Conservation (phyloP, 73 alveolate species). For the Uronychia setigera region DNA sequence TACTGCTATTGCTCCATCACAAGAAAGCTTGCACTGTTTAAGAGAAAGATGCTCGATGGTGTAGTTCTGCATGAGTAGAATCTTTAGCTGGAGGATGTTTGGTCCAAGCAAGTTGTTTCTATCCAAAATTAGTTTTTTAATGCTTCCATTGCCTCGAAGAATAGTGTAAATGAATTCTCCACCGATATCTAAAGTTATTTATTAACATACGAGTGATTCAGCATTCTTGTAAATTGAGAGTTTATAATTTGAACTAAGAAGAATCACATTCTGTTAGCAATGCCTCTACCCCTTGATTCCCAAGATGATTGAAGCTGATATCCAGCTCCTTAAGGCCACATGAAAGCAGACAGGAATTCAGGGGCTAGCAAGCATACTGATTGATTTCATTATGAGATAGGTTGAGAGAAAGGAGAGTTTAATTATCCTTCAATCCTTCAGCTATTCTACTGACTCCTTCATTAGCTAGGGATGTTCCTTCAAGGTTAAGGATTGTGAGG, state of each 20-base stretch:
- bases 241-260: neutral
- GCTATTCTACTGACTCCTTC: neutral
- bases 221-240: neutral
- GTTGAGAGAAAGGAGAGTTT: neutral
- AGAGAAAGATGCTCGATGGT: neutral
- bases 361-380: neutral
- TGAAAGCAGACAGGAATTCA: neutral
- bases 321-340: neutral
- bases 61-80: neutral
- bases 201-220: neutral
- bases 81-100: neutral
- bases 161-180: neutral
- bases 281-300: neutral
- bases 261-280: neutral
- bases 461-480: neutral
- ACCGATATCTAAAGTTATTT: neutral
- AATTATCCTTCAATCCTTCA: neutral
- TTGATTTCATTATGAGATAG: slow-evolving; percentile 1
- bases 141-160: neutral
- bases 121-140: neutral
- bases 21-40: neutral
- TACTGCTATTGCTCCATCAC: neutral
- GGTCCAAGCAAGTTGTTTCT: neutral
- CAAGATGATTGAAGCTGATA: neutral
- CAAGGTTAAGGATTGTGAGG: neutral